These are phyloP conservation scores for Aspergillus glaucus DNA, from an alignment of 2,329 filamentous ascomycete species.

Conservation along the genomic window DNA sequence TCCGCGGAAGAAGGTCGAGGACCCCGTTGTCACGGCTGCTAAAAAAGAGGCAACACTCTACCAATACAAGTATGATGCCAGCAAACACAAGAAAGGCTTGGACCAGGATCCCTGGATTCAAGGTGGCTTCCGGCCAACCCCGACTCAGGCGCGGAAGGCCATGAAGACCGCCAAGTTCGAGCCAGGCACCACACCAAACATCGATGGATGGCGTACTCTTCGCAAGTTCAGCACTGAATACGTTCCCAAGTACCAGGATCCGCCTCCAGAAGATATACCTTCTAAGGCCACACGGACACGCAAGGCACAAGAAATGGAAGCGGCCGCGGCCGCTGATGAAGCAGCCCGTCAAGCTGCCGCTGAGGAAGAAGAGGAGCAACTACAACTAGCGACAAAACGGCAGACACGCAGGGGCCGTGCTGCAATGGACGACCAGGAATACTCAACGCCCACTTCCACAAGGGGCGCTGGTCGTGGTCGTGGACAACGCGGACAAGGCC, in stretches of 20 bases:
- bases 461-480: conserved; percentile 17
- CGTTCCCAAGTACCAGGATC: conserved; percentile 30
- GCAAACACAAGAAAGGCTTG: conserved; percentile 39
- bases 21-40: conserved; percentile 49
- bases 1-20: conserved; percentile 49
- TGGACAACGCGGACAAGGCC: conserved; percentile 5
- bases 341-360: conserved; percentile 15
- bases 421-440: conserved; percentile 11
- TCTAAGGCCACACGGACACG: conserved; percentile 31
- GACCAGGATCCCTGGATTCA: conserved; percentile 54
- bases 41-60: conserved; percentile 57
- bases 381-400: conserved; percentile 18
- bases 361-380: conserved; percentile 23
- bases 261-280: conserved; percentile 20
- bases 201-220: conserved; percentile 36
- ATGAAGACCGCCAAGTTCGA: conserved; percentile 22
- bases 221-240: conserved; percentile 31
- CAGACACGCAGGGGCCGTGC: conserved; percentile 26
- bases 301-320: conserved; percentile 31
- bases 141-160: conserved; percentile 37
- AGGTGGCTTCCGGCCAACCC: conserved; percentile 40
- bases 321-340: conserved; percentile 23
- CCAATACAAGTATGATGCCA: conserved; percentile 51
- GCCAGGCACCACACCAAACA: conserved; percentile 30
- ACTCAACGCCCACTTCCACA: conserved; percentile 11